Base-by-base conservation (phyloP, 2,329 filamentous ascomycete species). In the Fusarium bactridioides region DNA sequence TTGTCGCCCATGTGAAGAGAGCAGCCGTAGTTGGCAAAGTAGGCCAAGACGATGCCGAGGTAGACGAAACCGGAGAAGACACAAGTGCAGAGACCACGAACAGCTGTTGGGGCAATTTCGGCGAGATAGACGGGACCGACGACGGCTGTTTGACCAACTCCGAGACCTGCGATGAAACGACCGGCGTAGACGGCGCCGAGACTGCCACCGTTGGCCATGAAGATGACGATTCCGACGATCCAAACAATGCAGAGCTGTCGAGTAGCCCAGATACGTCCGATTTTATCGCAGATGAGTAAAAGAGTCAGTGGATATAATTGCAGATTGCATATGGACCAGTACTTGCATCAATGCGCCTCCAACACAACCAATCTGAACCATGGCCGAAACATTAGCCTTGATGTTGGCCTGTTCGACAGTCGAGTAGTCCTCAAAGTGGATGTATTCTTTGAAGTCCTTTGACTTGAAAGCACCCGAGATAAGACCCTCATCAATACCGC, bases 1-100 rank as follows among this genome's bases (percentile, higher is more conserved):
- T 50, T 23, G 8, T 64, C 43, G 3, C 54, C 47, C 33, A 73
- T 73, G 27, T 73, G 70, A 8, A 43, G 44, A 16, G 56, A 67
- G 45, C 66, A 72, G 8, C 70, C 66, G 9, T 73, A 73, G n/a
- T 73, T 69, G 15, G 48, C 67, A 9, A 73, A 73, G 55, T 73
- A 51, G 0, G 70, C 70, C n/a, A 73, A 15, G 2, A 65, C 66
- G 19, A 70, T 72, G 8, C 58, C 70, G 5, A 70, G 44, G 11
- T 70, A 61, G 37, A 73, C 71, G 18, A 57, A 50, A 9, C 71
- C 62, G 23, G 67, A 73, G 40, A 73, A 73, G 45, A 69, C 71
- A 1, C 68, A 59, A 23, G 70, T 73, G 50, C 71, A 67, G 25
- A 73, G 61, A n/a, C 70, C 70, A 18, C 70, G 66, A 2, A 73